Evolutionary conservation across 1,139 yeast species (phyloP).

Genomic region (Geotrichum reessii): DNA sequence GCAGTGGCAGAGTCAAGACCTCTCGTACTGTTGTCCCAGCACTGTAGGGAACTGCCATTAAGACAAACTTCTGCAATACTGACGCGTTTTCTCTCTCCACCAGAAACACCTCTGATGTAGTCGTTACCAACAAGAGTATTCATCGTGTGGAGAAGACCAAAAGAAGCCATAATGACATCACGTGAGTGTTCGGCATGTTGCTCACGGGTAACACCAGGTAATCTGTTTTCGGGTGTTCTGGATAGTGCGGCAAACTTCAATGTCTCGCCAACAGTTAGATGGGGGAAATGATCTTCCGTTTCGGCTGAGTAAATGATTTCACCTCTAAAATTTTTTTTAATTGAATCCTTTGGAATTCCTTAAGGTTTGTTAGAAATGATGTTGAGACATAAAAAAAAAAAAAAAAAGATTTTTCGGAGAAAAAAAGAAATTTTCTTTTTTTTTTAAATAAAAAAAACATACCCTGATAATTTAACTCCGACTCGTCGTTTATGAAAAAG

Average conservation of each 20-base stretch:
- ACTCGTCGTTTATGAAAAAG: conserved; percentile 50
- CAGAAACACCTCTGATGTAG: conserved; percentile 71
- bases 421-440: no score
- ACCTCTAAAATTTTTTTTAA: conserved; percentile 49
- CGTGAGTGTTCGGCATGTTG: conserved; percentile 57
- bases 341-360: conserved; percentile 42
- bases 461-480: conserved; percentile 37
- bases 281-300: conserved; percentile 65
- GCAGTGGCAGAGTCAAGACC: conserved; percentile 75
- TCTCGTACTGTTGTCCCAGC: conserved; percentile 74
- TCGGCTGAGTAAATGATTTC: conserved; percentile 72
- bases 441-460: no score
- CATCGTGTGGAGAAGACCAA: conserved; percentile 62
- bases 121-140: conserved; percentile 68
- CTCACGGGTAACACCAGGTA: conserved; percentile 52
- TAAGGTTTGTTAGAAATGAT: no score
- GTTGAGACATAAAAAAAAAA: no score
- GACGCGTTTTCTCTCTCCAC: conserved; percentile 80
- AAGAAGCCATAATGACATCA: conserved; percentile 64
- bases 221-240: conserved; percentile 61
- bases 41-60: conserved; percentile 56
- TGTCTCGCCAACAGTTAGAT: conserved; percentile 66
- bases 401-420: no score
- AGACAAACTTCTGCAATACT: conserved; percentile 65
- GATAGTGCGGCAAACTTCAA: conserved; percentile 56